These are phyloP conservation scores for Powellomyces hirtus DNA, from an alignment of 192 early-diverging fungal species.

Conservation along the genomic window DNA sequence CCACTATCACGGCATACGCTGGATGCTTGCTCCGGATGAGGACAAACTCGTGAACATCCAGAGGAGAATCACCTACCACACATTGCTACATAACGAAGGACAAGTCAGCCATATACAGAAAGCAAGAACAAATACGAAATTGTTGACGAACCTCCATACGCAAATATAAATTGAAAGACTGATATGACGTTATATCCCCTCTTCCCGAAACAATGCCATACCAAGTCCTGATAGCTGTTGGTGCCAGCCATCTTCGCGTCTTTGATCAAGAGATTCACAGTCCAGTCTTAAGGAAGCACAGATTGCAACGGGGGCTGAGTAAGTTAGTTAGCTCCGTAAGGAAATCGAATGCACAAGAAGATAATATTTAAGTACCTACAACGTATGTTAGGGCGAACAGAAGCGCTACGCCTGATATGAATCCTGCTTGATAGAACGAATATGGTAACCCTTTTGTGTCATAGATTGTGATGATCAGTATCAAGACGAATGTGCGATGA, in stretches of 20 bases:
- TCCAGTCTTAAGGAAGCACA: slow-evolving; percentile 32
- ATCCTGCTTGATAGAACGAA: slow-evolving; percentile 78
- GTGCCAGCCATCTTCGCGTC: slow-evolving; percentile 75
- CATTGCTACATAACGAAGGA: slow-evolving; percentile 22
- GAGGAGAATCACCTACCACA: too few species aligned
- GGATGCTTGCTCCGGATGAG: not conserved
- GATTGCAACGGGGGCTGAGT: not conserved
- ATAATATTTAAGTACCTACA: slow-evolving; percentile 63
- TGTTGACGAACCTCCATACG: slow-evolving; percentile 70
- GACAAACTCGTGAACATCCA: too few species aligned
- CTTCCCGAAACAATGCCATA: slow-evolving; percentile 79
- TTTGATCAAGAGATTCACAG: slow-evolving; percentile 62
- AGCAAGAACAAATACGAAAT: not conserved
- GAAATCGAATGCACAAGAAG: slow-evolving; percentile 14
- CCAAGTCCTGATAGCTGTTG: slow-evolving; percentile 79
- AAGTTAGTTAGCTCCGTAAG: not conserved
- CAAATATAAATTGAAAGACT: slow-evolving; percentile 89
- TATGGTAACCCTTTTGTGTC: slow-evolving; percentile 76
- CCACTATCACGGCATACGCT: slow-evolving; percentile 73
- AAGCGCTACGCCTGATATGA: slow-evolving; percentile 52
- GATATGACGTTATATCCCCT: slow-evolving; percentile 71
- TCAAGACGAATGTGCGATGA: too few species aligned
- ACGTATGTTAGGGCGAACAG: slow-evolving; percentile 53
- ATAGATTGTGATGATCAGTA: too few species aligned
- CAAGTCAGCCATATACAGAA: not conserved